Conservation (phyloP, 257 asterid species). For the Euphrasia confusa region DNA sequence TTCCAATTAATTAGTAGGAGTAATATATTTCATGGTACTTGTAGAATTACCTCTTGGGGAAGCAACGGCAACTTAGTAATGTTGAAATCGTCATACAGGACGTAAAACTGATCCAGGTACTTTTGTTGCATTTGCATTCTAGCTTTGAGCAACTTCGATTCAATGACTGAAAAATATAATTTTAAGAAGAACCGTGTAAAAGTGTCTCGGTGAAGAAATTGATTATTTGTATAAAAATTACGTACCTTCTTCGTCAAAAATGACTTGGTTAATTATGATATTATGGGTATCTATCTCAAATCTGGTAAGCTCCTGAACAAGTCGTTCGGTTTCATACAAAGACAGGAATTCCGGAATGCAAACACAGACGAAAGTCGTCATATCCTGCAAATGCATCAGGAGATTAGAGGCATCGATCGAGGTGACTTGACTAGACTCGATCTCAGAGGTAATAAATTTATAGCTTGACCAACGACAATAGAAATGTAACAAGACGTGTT, state of each 20-base stretch:
- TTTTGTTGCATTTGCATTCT: conserved; percentile 94
- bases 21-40: neutral
- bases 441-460: neutral
- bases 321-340: conserved; percentile 89
- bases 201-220: conserved; percentile 10
- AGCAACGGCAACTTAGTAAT: conserved; percentile 89
- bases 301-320: conserved; percentile 93
- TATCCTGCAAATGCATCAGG: conserved; percentile 57
- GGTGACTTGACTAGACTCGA: neutral
- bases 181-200: conserved; percentile 12
- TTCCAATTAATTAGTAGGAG: too few species aligned
- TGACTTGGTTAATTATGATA: conserved; percentile 91
- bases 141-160: conserved; percentile 85
- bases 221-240: conserved; percentile 18
- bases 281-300: conserved; percentile 97
- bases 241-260: conserved; percentile 98
- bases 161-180: conserved; percentile 45
- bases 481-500: conserved; percentile 14
- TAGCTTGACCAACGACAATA: neutral
- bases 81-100: conserved; percentile 82
- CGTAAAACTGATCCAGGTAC: conserved; percentile 90
- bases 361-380: conserved; percentile 90
- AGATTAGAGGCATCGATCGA: neutral
- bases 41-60: conserved; percentile 73
- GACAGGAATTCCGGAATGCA: conserved; percentile 98